Evolutionary conservation across 257 asterid genomes (phyloP).

Genomic region (Marsdenia floribunda): DNA sequence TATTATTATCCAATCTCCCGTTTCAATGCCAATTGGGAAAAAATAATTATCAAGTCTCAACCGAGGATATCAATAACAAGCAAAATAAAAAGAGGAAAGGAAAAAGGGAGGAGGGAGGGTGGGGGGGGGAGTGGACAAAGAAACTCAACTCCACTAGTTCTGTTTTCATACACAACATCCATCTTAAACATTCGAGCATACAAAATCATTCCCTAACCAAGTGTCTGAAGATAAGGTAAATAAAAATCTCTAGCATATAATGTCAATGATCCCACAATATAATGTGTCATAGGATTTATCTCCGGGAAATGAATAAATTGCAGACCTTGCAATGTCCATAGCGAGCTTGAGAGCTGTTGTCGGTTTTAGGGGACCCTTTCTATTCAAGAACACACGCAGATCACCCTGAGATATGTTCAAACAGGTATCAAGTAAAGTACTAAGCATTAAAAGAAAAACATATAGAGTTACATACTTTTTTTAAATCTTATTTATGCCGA

Average conservation of each 20-base stretch:
- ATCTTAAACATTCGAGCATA: background rate
- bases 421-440: background rate
- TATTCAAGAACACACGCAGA: conserved; percentile 60
- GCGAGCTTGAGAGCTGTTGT: conserved; percentile 86
- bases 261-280: background rate
- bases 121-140: background rate
- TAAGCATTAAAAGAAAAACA: background rate
- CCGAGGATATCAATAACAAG: background rate
- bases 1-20: background rate
- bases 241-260: background rate
- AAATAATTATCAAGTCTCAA: background rate
- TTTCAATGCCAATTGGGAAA: background rate
- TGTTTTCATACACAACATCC: background rate
- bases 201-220: background rate
- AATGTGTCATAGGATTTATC: background rate
- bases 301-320: background rate
- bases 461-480: too few species aligned
- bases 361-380: conserved; percentile 72
- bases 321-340: conserved; percentile 90
- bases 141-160: background rate
- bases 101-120: background rate
- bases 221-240: background rate
- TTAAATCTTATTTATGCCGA: background rate
- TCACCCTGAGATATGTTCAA: conserved; percentile 54
- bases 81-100: background rate